Evolutionary conservation across 768 basidiomycete species (phyloP).

Genomic region (Boletus pseudo-olivaceus): DNA sequence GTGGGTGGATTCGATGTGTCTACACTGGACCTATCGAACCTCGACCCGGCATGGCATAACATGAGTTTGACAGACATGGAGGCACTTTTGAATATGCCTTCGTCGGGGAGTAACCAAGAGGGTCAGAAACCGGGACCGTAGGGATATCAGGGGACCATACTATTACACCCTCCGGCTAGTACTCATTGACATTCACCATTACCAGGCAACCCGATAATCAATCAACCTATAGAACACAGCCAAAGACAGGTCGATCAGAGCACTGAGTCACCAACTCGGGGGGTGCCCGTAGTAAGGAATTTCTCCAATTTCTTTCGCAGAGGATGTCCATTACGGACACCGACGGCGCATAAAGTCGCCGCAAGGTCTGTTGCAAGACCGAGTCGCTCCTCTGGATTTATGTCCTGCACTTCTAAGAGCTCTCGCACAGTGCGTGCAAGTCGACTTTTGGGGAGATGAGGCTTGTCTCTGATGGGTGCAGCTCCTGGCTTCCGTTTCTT

Average conservation of each 20-base stretch:
- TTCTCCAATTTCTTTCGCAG: constrained; percentile 67
- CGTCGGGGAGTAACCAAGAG: constrained; percentile 22
- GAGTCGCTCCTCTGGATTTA: constrained; percentile 44
- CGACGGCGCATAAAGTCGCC: constrained; percentile 46
- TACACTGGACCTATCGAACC: constrained; percentile 43
- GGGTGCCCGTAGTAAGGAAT: constrained; percentile 33
- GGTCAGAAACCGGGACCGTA: constrained; percentile 23
- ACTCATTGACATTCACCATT: not conserved
- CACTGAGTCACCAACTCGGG: not conserved
- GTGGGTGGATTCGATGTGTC: constrained; percentile 47
- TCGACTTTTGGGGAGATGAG: constrained; percentile 55
- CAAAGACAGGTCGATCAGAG: not conserved
- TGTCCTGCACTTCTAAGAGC: constrained; percentile 52
- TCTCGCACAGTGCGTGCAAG: constrained; percentile 66
- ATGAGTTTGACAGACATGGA: constrained; percentile 55
- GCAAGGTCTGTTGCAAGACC: constrained; percentile 50
- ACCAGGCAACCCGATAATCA: not conserved
- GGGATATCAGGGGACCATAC: not conserved
- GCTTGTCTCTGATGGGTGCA: constrained; percentile 36
- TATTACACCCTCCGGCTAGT: not conserved
- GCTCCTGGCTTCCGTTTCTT: constrained; percentile 49
- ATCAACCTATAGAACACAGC: constrained; percentile 1
- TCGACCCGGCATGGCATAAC: constrained; percentile 40
- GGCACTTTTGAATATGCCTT: constrained; percentile 46
- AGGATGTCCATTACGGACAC: constrained; percentile 62